These are phyloP conservation scores for Isoetes taiwanensis DNA, from an alignment of 75 land plant species.

Conservation along the genomic window DNA sequence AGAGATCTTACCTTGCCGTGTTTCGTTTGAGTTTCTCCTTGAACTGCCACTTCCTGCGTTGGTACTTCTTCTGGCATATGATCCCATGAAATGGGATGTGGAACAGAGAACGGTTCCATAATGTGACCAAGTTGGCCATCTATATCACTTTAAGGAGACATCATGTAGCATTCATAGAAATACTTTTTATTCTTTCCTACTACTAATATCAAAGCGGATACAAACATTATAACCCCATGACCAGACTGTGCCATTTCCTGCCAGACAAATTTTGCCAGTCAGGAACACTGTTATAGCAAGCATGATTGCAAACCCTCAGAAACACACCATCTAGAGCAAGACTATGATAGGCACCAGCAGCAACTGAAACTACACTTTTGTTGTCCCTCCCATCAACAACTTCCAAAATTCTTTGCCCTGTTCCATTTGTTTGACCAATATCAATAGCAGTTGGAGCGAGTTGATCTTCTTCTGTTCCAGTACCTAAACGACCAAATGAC, in stretches of 20 bases:
- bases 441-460: constrained; percentile 31
- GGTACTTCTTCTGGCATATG: too few species aligned
- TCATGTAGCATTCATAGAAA: too few species aligned
- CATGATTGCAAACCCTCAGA: not conserved
- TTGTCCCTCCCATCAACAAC: not conserved
- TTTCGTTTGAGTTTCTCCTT: too few species aligned
- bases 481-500: constrained; percentile 62
- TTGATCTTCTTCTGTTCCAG: constrained; percentile 46
- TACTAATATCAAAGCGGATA: too few species aligned
- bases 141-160: too few species aligned
- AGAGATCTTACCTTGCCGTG: too few species aligned
- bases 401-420: not conserved
- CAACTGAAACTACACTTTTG: constrained; percentile 38
- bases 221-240: constrained; percentile 80
- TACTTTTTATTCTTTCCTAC: too few species aligned
- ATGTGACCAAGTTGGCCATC: too few species aligned
- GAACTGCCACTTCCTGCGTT: too few species aligned
- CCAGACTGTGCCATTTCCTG: constrained; percentile 84
- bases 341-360: constrained; percentile 82
- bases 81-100: too few species aligned
- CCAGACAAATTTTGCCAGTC: not conserved
- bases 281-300: not conserved
- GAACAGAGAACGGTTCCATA: too few species aligned
- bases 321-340: constrained; percentile 55
- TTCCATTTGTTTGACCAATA: constrained; percentile 7